phyloP scores from a whole-genome alignment of 345 rosid genomes.

The Corymbia maculata region DNA sequence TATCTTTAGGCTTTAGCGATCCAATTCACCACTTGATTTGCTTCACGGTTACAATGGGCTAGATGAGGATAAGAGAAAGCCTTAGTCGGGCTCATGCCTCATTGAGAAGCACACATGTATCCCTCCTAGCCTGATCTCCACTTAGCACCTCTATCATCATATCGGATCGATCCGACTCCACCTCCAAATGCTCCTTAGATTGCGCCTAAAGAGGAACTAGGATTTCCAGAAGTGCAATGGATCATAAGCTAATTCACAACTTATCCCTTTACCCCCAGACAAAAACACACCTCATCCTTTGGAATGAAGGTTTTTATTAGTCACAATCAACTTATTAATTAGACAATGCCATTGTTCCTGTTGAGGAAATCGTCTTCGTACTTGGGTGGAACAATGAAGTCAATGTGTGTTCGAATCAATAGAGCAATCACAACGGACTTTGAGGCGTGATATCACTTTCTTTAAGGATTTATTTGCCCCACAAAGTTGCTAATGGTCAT shows the following conservation, averaged over 20 bases:
- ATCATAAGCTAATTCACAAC: neutral
- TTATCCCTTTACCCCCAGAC: neutral
- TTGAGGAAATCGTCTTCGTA: too few species aligned
- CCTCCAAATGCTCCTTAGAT: neutral
- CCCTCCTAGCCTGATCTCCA: neutral
- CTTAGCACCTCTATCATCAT: neutral
- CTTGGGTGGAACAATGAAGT: too few species aligned
- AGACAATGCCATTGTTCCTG: neutral
- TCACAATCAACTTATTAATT: neutral
- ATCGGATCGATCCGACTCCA: neutral
- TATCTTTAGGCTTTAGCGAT: fast-evolving
- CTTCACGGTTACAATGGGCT: neutral
- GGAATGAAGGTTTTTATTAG: neutral
- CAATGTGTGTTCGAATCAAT: too few species aligned
- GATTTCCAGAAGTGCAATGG: neutral
- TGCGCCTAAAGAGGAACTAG: neutral
- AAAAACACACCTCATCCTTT: neutral
- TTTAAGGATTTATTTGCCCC: too few species aligned
- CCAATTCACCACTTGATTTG: neutral
- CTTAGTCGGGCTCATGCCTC: neutral
- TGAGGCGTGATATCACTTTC: too few species aligned
- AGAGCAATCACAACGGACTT: too few species aligned
- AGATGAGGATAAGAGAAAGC: neutral
- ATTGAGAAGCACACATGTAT: neutral
- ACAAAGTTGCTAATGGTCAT: too few species aligned